Conservation (phyloP, 169 alveolate species). For the Plasmodium yoelii region DNA sequence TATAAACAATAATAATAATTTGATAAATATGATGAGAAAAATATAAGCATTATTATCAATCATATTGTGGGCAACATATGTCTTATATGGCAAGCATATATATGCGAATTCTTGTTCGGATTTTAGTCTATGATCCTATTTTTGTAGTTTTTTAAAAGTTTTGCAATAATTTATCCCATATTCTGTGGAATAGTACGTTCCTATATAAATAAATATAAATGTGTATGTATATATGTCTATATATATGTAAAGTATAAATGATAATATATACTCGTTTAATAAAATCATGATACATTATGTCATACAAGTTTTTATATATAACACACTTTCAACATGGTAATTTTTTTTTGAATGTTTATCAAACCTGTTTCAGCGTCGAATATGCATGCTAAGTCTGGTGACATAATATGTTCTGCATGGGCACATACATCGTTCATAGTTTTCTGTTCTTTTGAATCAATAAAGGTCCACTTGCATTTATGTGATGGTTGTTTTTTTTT, state of each 20-base stretch:
- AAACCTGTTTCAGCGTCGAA: conserved; percentile 69
- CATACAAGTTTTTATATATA: too few relatives aligned
- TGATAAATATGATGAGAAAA: too few relatives aligned
- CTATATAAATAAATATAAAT: not conserved
- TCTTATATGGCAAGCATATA: too few relatives aligned
- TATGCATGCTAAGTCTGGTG: conserved; percentile 58
- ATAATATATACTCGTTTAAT: too few relatives aligned
- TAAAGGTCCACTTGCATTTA: conserved; percentile 62
- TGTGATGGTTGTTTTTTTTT: conserved; percentile 33
- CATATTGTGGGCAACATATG: too few relatives aligned
- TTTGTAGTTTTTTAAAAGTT: conserved; percentile 38
- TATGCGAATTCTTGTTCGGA: too few relatives aligned
- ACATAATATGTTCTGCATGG: conserved; percentile 29
- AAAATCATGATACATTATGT: too few relatives aligned
- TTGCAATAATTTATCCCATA: conserved; percentile 51
- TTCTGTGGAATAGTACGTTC: conserved; percentile 58
- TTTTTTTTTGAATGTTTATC: not conserved
- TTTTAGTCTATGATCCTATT: not conserved
- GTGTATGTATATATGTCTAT: not conserved
- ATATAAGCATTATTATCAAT: too few relatives aligned
- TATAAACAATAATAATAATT: too few relatives aligned
- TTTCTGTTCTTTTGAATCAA: conserved; percentile 35
- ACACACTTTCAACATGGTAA: too few relatives aligned
- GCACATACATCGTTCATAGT: conserved; percentile 15
- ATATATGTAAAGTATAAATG: too few relatives aligned